These are phyloP conservation scores for Pyrenophora teres DNA, from an alignment of 2,329 filamentous ascomycete genomes.

Conservation along the genomic window DNA sequence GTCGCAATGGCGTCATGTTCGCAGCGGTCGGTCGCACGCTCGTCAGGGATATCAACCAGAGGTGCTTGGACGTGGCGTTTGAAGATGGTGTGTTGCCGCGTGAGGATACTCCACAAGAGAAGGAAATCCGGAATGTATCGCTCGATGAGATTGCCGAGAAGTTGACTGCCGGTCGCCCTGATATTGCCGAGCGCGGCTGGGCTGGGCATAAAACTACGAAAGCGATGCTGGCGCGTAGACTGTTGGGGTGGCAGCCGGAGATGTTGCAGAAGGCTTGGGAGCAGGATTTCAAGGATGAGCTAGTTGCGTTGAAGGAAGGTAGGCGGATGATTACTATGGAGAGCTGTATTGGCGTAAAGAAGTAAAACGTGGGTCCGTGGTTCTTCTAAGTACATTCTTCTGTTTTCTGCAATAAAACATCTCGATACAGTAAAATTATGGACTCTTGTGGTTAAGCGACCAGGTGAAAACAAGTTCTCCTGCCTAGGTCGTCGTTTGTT, in stretches of 20 bases:
- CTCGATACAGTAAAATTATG: too few species aligned
- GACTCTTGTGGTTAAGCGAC: too few species aligned
- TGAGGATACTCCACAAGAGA: slow-evolving; percentile 18
- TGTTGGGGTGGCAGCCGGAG: slow-evolving; percentile 19
- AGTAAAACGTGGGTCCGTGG: neutral
- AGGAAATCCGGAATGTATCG: slow-evolving; percentile 15
- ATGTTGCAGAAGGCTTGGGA: slow-evolving; percentile 18
- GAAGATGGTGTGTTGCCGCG: slow-evolving; percentile 17
- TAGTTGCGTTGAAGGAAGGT: slow-evolving; percentile 19
- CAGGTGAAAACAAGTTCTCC: too few species aligned
- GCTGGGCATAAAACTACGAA: slow-evolving; percentile 21
- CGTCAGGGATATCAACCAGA: slow-evolving; percentile 18
- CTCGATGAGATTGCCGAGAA: slow-evolving; percentile 21
- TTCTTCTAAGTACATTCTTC: too few species aligned
- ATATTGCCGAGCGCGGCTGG: slow-evolving; percentile 20
- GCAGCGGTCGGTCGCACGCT: slow-evolving; percentile 16
- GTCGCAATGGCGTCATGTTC: slow-evolving; percentile 20
- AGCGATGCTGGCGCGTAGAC: slow-evolving; percentile 14
- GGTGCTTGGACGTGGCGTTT: slow-evolving; percentile 21
- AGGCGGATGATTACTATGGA: slow-evolving; percentile 13
- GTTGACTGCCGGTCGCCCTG: slow-evolving; percentile 13
- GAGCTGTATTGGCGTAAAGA: slow-evolving; percentile 16
- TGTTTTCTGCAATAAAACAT: too few species aligned
- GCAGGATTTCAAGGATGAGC: slow-evolving; percentile 20
- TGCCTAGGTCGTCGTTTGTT: too few species aligned